Base-by-base conservation (phyloP, 2,329 filamentous ascomycete genomes). In the Penicillium sp. region DNA sequence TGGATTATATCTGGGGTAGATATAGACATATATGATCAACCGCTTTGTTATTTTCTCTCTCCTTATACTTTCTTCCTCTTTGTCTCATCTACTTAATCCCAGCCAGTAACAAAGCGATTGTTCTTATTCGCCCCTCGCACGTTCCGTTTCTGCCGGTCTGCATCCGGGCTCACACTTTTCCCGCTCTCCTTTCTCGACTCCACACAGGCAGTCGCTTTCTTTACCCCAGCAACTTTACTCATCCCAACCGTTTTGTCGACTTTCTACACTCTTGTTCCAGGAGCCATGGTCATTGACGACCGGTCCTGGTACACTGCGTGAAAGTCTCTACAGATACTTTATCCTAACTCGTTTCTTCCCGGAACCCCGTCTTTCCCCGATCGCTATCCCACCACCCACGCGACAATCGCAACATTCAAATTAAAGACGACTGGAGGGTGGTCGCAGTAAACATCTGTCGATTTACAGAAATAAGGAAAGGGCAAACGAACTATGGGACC, bases 401-500 rank as follows among this genome's bases (percentile, higher is more conserved):
- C 54, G 61, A 60, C 44, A 46, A 48, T 45, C 33, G 21, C 33
- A 51, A 45, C 37, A 37, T 42, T 23, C 33, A 50, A 39, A 19
- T 50, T 50, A 14, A 35, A 49, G 27, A 56, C 44, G 26, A 25
- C 27, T 51, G 31, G 54, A 58, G 55, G 44, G 51, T 47, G 56
- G 62, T 58, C 58, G 54, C 44, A 55, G 47, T 55, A 42, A 44
- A 53, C 51, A 54, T 46, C 25, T 53, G 29, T 31, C 54, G 50
- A 43, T 55, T 53, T 39, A 53, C 29, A 47, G 13, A 50, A 55
- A 26, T 39, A 35, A 50, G 42, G 35, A 48, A 46, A 43, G 47
- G 33, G 50, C 52, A 35, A 58, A 57, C 55, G 50, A 68, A 75
- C 63, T 60, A 78, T 78, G 75, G 70, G 69, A 69, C 67, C 72